Evolutionary conservation across 192 early-diverging fungal genomes (phyloP).

Genomic region (Radiomyces spectabilis): DNA sequence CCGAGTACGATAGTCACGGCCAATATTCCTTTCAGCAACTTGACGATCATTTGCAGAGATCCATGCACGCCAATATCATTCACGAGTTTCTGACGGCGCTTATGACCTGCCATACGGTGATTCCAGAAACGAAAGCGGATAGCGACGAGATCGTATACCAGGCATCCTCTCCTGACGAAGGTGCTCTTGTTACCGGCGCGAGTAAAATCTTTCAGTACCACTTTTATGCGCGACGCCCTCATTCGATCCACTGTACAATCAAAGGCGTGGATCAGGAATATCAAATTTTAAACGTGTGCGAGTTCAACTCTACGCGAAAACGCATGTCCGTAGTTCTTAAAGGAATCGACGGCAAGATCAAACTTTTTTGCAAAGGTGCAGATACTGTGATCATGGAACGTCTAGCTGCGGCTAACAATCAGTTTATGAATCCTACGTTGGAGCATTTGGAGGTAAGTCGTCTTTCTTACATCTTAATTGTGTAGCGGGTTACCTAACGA

Average conservation of each 20-base stretch:
- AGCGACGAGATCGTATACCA: conserved; percentile 75
- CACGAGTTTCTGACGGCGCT: conserved; percentile 85
- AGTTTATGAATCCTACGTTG: conserved; percentile 57
- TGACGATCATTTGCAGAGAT: conserved; percentile 43
- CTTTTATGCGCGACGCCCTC: conserved; percentile 56
- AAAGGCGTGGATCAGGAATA: conserved; percentile 51
- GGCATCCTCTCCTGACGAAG: conserved; percentile 94
- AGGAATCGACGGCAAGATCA: conserved; percentile 72
- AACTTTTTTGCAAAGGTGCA: conserved; percentile 93
- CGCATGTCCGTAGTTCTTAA: conserved; percentile 88
- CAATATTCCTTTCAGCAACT: conserved; percentile 56
- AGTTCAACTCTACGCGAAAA: conserved; percentile 94
- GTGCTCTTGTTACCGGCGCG: conserved; percentile 70
- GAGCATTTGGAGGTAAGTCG: conserved; percentile 64
- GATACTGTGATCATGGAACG: conserved; percentile 90
- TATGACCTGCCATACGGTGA: conserved; percentile 90
- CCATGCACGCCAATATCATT: conserved; percentile 56
- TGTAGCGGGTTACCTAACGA: no score
- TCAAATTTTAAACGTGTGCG: conserved; percentile 86
- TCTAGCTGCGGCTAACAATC: conserved; percentile 60
- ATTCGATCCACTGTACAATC: conserved; percentile 42
- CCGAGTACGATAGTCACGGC: conserved; percentile 58
- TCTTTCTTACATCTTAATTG: not conserved
- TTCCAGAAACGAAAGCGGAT: conserved; percentile 69
- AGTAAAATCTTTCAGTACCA: conserved; percentile 43